phyloP scores from a whole-genome alignment of 768 basidiomycete species.

The Suillus occidentalis region DNA sequence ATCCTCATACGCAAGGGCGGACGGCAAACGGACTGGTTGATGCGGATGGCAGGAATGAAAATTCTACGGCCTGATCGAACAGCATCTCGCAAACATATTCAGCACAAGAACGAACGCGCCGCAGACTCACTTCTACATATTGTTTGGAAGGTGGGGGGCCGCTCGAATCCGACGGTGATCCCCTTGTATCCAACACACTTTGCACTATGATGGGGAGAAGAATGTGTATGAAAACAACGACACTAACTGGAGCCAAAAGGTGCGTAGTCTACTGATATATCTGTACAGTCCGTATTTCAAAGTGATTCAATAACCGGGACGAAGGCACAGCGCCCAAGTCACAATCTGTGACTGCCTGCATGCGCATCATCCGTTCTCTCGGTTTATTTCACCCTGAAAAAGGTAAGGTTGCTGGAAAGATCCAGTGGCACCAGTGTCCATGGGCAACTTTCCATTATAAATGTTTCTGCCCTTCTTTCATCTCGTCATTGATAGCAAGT shows the following conservation, averaged over 20 bases:
- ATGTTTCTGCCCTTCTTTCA: not conserved
- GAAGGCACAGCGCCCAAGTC: constrained; percentile 2
- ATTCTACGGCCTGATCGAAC: no score
- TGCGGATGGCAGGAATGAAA: no score
- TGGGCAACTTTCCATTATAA: not conserved
- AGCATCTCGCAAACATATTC: not conserved
- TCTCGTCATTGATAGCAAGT: not conserved
- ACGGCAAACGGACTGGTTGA: not conserved
- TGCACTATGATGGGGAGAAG: not conserved
- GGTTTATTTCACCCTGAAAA: not conserved
- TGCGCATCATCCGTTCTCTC: not conserved
- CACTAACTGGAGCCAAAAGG: not conserved
- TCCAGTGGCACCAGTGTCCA: not conserved
- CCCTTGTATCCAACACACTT: not conserved
- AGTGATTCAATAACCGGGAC: not conserved
- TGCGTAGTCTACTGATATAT: not conserved
- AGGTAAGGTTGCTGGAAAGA: not conserved
- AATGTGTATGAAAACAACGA: not conserved
- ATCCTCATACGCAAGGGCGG: not conserved
- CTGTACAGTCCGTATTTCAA: not conserved
- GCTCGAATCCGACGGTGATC: not conserved
- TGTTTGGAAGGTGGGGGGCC: not conserved
- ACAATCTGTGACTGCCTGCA: constrained; percentile 3
- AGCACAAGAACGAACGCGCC: not conserved
- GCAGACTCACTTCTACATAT: not conserved